Evolutionary conservation across 768 basidiomycete genomes (phyloP), one percentile per base, ranked within the genome.

Genomic region (Podaxis carcinomalis): DNA sequence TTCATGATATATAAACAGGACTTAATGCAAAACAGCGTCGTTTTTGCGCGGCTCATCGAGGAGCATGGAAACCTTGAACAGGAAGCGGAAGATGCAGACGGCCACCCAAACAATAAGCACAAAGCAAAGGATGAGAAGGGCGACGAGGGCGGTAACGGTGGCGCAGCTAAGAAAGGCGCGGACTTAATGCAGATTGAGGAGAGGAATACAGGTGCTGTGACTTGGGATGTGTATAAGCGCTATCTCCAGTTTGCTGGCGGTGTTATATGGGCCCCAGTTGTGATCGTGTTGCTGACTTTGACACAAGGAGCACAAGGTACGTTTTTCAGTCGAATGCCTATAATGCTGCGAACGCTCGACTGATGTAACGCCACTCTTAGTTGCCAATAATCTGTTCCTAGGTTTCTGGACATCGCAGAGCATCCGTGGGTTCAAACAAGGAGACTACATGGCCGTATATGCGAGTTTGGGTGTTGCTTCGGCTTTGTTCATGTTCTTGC

Each of bases 381-480:
- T 91, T 35, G 83, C 79, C 0, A 86, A 83, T 64, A 86, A 81
- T 35, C 69, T 93, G 3, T 84, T 88, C 74, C 78, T 93, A 19
- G 89, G 89, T 0, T 90, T 86, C 65, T 93, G 90, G 90, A 85
- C 86, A 0, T 76, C 78, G 0, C 61, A 75, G 16, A 80, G 74
- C n/a, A 80, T 91, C 16, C 61, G 65, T 4, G 80, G 83, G 1
- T 87, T 90, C 67, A 68, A 40, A 3, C 82, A 88, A 68, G 82
- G 80, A 0, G 74, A 85, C 36, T 93, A 93, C 69, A 92, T 93
- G 82, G 88, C 73, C 61, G 70, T 82, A 1, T 83, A 83, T 60
- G 78, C 77, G 21, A 75, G 72, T 3, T 68, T 83, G 35, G 80
- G 85, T 56, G 74, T 74, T 23, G 80, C 78, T 0, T 76, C 80